Evolutionary conservation across 345 rosid species (phyloP).

Genomic region (Linum tenue): DNA sequence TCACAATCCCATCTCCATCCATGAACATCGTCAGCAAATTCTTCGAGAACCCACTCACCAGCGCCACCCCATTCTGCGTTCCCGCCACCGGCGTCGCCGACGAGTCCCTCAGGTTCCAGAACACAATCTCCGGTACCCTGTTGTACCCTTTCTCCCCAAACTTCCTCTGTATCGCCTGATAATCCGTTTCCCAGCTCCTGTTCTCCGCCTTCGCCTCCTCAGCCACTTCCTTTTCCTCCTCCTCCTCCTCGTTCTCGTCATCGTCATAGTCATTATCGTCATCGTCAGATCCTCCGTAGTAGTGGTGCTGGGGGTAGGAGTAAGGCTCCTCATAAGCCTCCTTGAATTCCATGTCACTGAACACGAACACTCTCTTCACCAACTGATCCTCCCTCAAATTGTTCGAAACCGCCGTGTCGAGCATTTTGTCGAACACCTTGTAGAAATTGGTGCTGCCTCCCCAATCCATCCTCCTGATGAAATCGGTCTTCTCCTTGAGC

Average conservation of each 20-base stretch:
- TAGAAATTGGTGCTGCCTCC: constrained; percentile 9
- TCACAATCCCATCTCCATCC: constrained; percentile 12
- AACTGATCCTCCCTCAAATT: background rate
- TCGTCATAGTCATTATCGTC: too few species aligned
- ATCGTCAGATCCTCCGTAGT: too few species aligned
- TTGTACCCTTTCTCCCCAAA: background rate
- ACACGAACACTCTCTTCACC: constrained; percentile 14
- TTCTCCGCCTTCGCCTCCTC: background rate
- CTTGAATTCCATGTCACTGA: constrained; percentile 13
- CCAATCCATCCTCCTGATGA: constrained; percentile 9
- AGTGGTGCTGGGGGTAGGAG: background rate
- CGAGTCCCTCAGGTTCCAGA: too few species aligned
- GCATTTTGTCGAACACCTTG: constrained; percentile 11
- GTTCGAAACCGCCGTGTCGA: constrained; percentile 1
- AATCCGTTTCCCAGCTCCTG: constrained; percentile 10
- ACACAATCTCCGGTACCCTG: too few species aligned
- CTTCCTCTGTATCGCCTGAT: constrained; percentile 10
- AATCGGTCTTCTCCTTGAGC: constrained; percentile 7
- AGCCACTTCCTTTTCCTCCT: too few species aligned
- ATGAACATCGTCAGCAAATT: constrained; percentile 10
- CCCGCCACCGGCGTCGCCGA: too few species aligned
- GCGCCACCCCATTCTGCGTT: too few species aligned
- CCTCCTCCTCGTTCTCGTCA: background rate
- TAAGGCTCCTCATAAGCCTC: background rate
- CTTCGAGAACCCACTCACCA: background rate